phyloP scores from a whole-genome alignment of 2,329 filamentous ascomycete species.

The Cadophora malorum region DNA sequence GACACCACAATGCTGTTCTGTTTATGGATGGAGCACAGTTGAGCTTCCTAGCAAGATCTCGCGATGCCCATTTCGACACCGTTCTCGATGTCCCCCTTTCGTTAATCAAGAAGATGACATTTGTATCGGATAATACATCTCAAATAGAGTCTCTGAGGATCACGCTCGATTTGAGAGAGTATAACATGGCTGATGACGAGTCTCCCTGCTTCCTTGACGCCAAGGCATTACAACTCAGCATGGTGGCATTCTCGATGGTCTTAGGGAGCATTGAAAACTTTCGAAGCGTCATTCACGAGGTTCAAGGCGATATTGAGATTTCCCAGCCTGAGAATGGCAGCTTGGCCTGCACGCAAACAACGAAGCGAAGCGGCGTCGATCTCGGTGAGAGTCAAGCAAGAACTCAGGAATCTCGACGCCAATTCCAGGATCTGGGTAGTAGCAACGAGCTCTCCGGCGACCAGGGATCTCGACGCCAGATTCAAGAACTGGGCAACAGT shows the following conservation, averaged over 20 bases:
- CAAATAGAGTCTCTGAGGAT: slow-evolving; percentile 8
- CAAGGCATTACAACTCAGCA: neutral
- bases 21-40: slow-evolving; percentile 26
- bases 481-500: neutral
- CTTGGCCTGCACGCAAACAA: neutral
- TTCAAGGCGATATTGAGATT: neutral
- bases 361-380: neutral
- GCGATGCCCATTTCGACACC: slow-evolving; percentile 20
- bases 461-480: neutral
- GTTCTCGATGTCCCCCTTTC: slow-evolving; percentile 26
- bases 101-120: slow-evolving; percentile 4
- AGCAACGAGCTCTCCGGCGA: neutral
- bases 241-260: slow-evolving; percentile 9
- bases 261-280: neutral
- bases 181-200: neutral
- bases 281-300: neutral
- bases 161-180: neutral
- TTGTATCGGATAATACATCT: neutral
- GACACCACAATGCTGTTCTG: slow-evolving; percentile 23
- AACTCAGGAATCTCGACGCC: neutral
- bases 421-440: neutral
- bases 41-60: slow-evolving; percentile 16
- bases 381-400: slow-evolving; percentile 5
- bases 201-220: neutral
- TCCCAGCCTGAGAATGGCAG: neutral